Evolutionary conservation across 2,329 filamentous ascomycete species (phyloP), one percentile per base, ranked within the genome.

Genomic region (Clonostachys byssicola): DNA sequence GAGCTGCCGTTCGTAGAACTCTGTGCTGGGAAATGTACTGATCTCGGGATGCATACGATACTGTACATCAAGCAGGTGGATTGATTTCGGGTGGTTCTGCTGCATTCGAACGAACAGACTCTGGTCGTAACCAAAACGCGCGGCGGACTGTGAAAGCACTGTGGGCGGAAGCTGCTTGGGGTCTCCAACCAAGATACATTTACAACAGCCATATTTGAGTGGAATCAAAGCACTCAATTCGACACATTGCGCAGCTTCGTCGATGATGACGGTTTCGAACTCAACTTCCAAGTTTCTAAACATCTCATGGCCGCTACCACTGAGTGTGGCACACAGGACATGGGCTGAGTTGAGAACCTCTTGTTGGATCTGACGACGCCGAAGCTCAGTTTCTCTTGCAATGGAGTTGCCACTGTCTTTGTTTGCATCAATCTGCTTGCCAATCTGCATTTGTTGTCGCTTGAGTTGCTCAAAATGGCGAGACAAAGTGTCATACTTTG

Each of bases 41-140:
- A 99, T 99, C 55, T 94, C 89, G 0, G 95, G 94, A 69, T 99
- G 94, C 95, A 99, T 99, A 68, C 94, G 94, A 64, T 99, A 99
- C 62, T 99, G 94, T 47, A 88, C 94, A 61, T 97, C 92, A n/a
- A 99, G 81, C 23, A 99, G 77, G 71, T 99, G 92, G 14, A 99
- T 85, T 54, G 95, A 87, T 34, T 88, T 75, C 1, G 90, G 89
- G 57, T 92, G 86, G 53, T 96, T 96, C 58, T 85, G 85, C 63
- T 97, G 94, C 92, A 99, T 99, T 34, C 94, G 88, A 46, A 97
- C 94, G 71, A 99, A 99, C 68, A 99, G 74, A 77, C 90, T 96
- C 70, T 99, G 94, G 61, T 97, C 92, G 67, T 97, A 99, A 54
- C 94, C 91, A 66, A 92, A 97, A 36, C 85, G 82, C 13, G 92